Percentiles rank a stretch among this genome's conserved stretches.
Evolutionary conservation across 2,329 filamentous ascomycete genomes (phyloP).

Genomic region (Nannizzia gypsea): DNA sequence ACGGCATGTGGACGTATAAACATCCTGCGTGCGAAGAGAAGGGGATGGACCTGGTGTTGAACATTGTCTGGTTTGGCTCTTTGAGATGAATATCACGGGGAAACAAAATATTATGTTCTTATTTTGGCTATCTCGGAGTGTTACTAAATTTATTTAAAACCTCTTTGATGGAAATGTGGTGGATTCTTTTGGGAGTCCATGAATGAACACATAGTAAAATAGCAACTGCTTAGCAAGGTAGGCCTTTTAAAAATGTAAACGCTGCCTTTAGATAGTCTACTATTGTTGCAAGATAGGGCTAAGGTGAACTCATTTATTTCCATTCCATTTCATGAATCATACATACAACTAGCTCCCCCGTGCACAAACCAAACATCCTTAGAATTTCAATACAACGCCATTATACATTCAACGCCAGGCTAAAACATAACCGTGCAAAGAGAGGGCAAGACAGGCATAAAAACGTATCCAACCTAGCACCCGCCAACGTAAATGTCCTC

Average conservation of each 20-base stretch:
- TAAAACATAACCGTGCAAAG: neutral
- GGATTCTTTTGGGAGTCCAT: neutral
- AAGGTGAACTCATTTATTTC: neutral
- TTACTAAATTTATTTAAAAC: neutral
- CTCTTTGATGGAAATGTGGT: neutral
- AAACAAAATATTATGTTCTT: neutral
- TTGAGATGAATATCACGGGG: slow-evolving; percentile 14
- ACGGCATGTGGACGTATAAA: slow-evolving; percentile 44
- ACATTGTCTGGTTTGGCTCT: slow-evolving; percentile 38
- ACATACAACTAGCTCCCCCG: neutral
- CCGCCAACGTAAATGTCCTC: neutral
- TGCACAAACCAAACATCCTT: neutral
- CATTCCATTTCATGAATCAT: neutral
- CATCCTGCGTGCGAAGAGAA: slow-evolving; percentile 37
- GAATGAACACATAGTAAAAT: neutral
- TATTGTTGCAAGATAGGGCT: no score
- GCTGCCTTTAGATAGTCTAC: no score
- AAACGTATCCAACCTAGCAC: neutral
- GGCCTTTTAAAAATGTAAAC: no score
- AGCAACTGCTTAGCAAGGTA: no score
- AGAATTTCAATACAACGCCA: neutral
- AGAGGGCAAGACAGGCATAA: neutral
- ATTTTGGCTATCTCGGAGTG: neutral
- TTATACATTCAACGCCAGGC: slow-evolving; percentile 2
- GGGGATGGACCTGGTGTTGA: slow-evolving; percentile 39